Evolutionary conservation across 345 rosid species (phyloP), one percentile per base, ranked within the genome.

Genomic region (Populus ilicifolia): DNA sequence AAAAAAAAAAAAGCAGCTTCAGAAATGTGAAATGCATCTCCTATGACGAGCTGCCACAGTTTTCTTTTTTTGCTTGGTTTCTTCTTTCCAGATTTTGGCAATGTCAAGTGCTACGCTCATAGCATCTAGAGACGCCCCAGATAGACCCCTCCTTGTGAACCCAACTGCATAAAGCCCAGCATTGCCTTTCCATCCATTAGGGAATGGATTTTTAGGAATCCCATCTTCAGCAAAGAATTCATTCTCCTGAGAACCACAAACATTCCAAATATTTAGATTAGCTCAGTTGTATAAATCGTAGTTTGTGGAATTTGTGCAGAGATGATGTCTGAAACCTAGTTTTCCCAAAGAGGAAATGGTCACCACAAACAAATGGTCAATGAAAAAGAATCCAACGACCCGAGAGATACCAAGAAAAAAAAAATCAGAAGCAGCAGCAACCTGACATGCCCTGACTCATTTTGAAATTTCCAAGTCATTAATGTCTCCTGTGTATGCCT

Each of bases 161-260:
- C 99, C 99, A 75, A 92, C 97, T 64, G 99, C 98, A 71, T 93
- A 95, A 1, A 95, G 83, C 29, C 98, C 98, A 0, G 77, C 86
- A 17, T 84, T 89, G 46, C 96, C 99, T 81, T 93, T 95, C 97
- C 99, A 93, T 12, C 89, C 94, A 81, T 88, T 83, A n/a, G 97
- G 97, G 76, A 85, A 82, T 46, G 88, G 85, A 85, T 72, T 73
- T 86, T 92, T 18, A 88, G 99, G 84, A 77, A 89, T 74, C 90
- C 98, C 73, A 86, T 90, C 83, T 87, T 89, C 80, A 25, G 94
- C 82, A 82, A 95, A 95, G 78, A 93, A 92, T 70, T 92, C 96
- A 77, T 83, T 82, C 72, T 93, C 98, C 92, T 94, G 89, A 35
- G 39, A 78, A 74, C 9, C 62, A 72, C 21, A 6, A 18, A 39